Evolutionary conservation across 2,329 filamentous ascomycete species (phyloP), one percentile per base, ranked within the genome.

Genomic region (Xylariales sp.): DNA sequence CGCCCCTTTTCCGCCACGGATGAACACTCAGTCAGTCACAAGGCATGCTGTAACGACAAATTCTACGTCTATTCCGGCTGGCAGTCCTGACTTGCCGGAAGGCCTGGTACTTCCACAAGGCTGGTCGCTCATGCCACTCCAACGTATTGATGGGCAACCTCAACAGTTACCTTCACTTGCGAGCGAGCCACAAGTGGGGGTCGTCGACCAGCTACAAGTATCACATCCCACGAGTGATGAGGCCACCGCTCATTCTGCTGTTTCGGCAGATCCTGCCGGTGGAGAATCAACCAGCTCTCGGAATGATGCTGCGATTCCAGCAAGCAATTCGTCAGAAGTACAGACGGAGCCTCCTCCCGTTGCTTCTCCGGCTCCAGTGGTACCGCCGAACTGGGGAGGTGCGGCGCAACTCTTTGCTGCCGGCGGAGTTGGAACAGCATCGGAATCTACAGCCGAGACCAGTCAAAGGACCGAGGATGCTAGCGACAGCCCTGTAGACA

Each of bases 41-140:
- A 66, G 74, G 40, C 73, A 81, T 47, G 66, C 67, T 18, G 64
- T 64, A 9, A 52, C 68, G 11, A 56, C 66, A 2, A 68, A 70
- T 31, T 60, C 71, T 8, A 59, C 68, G 11, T 64, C 74, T 1
- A 80, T 83, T 38, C 76, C 77, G 4, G 66, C 79, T 3, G 79
- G 78, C 14, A 81, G 77, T 50, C 59, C 74, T 15, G 78, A 82
- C 6, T 65, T 84, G 7, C 81, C 81, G 0, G 73, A 79, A 40
- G 80, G 80, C 5, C 69, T 85, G n/a, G 69, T 74, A 4, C 71
- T 85, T 15, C 81, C 81, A 3, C 69, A 73, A 20, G 81, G 81
- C 4, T 85, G 81, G 81, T 76, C 77, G 16, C 60, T 85, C 28
- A 62, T 84, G 33, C 80, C 81, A 18, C 65, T 85, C 2, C 73